These are phyloP conservation scores for Saccharomycopsis sp. DNA, from an alignment of 805 yeast genomes.

Conservation along the genomic window DNA sequence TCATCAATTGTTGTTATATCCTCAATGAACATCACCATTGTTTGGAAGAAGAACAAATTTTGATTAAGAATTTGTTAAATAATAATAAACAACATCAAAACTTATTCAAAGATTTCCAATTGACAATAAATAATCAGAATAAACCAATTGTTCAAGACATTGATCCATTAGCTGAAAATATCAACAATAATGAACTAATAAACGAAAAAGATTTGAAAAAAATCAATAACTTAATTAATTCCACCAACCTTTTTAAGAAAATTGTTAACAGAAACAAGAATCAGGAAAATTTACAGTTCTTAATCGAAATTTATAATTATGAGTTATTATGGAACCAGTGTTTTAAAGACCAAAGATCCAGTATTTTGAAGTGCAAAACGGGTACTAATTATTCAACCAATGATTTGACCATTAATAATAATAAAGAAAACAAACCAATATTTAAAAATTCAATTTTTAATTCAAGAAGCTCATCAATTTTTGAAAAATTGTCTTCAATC, in stretches of 20 bases:
- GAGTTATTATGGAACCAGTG: constrained; percentile 14
- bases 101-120: background rate
- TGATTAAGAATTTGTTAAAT: background rate
- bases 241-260: constrained; percentile 7
- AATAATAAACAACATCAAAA: background rate
- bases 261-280: constrained; percentile 7
- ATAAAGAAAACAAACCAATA: background rate
- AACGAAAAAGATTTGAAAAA: constrained; percentile 3
- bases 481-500: background rate
- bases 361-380: constrained; percentile 10
- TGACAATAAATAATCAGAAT: background rate
- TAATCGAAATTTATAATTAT: constrained; percentile 15
- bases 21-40: constrained; percentile 3
- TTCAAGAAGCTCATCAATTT: background rate
- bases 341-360: constrained; percentile 9
- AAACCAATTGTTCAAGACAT: background rate
- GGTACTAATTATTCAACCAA: background rate
- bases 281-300: constrained; percentile 12
- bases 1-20: constrained; percentile 15
- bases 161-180: background rate
- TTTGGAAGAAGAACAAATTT: background rate
- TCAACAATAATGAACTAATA: background rate
- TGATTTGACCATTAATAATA: background rate
- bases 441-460: too few species aligned
- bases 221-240: background rate